These are phyloP conservation scores for Iris macrosiphon DNA, from an alignment of 106 monocot genomes.

Conservation along the genomic window DNA sequence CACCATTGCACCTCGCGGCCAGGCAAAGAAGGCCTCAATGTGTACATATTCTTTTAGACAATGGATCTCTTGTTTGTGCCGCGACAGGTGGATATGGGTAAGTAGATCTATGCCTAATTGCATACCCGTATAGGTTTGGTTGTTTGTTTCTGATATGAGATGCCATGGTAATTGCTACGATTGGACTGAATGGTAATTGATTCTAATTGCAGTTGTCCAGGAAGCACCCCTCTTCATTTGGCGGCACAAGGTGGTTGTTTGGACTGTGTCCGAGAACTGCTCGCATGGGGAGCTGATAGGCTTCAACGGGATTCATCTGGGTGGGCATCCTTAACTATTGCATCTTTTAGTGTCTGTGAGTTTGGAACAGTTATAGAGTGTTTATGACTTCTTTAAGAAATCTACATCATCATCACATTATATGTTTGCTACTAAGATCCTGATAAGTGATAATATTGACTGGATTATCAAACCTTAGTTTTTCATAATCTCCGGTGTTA, in stretches of 20 bases:
- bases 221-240: slow-evolving; percentile 76
- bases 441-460: not conserved
- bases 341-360: too few species aligned
- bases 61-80: slow-evolving; percentile 43
- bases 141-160: not conserved
- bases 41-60: too few species aligned
- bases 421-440: too few species aligned
- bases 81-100: slow-evolving; percentile 37
- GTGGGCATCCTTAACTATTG: slow-evolving; percentile 19
- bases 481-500: too few species aligned
- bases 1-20: too few species aligned
- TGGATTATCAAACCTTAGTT: too few species aligned
- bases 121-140: too few species aligned
- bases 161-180: not conserved
- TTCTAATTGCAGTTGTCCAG: slow-evolving; percentile 40
- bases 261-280: slow-evolving; percentile 64
- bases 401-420: not conserved
- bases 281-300: slow-evolving; percentile 86
- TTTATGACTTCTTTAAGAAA: not conserved
- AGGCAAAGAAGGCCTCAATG: too few species aligned
- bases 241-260: slow-evolving; percentile 65
- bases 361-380: too few species aligned
- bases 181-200: not conserved
- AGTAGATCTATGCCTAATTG: not conserved
- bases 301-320: slow-evolving; percentile 58